These are phyloP conservation scores for Phytophthora capsici DNA, from an alignment of 352 stramenopile species.

Conservation along the genomic window DNA sequence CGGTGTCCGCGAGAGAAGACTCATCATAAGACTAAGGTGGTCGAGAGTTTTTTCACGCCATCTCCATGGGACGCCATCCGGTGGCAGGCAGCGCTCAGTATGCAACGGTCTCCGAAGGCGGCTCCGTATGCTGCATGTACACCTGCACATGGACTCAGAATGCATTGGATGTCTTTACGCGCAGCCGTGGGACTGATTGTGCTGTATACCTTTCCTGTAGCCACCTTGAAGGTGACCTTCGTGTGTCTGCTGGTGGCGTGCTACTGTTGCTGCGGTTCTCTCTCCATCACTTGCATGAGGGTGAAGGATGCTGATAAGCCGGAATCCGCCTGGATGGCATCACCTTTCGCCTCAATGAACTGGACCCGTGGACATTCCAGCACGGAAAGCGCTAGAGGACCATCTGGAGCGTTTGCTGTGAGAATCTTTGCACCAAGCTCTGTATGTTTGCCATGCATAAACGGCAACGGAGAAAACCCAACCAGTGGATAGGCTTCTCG, in stretches of 20 bases:
- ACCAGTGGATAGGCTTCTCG: slow-evolving; percentile 18
- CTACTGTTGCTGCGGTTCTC: slow-evolving; percentile 8
- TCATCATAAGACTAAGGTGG: slow-evolving; percentile 28
- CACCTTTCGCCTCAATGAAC: slow-evolving; percentile 5
- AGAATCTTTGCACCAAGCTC: slow-evolving; percentile 26
- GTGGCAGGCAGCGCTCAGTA: slow-evolving; percentile 1
- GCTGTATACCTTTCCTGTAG: slow-evolving; percentile 26
- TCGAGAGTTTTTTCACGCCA: slow-evolving; percentile 24
- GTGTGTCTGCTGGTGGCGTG: slow-evolving; percentile 17
- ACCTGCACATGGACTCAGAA: slow-evolving; percentile 1
- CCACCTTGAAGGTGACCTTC: no score
- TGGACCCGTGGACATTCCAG: slow-evolving; percentile 17
- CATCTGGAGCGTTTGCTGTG: slow-evolving; percentile 18
- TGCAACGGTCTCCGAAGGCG: slow-evolving; percentile 27
- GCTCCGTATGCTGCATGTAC: slow-evolving; percentile 24
- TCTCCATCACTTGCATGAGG: neutral
- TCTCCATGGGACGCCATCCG: slow-evolving; percentile 25
- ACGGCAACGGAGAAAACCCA: slow-evolving; percentile 17
- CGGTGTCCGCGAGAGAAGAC: slow-evolving; percentile 12
- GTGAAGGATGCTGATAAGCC: slow-evolving; percentile 8
- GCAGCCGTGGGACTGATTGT: slow-evolving; percentile 35
- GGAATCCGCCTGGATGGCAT: slow-evolving; percentile 10
- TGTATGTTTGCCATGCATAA: slow-evolving; percentile 27
- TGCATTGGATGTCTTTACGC: slow-evolving; percentile 21
- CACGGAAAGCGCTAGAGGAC: slow-evolving; percentile 24